Evolutionary conservation across 2,329 filamentous ascomycete genomes (phyloP).

Genomic region (Metarhizium humberi): DNA sequence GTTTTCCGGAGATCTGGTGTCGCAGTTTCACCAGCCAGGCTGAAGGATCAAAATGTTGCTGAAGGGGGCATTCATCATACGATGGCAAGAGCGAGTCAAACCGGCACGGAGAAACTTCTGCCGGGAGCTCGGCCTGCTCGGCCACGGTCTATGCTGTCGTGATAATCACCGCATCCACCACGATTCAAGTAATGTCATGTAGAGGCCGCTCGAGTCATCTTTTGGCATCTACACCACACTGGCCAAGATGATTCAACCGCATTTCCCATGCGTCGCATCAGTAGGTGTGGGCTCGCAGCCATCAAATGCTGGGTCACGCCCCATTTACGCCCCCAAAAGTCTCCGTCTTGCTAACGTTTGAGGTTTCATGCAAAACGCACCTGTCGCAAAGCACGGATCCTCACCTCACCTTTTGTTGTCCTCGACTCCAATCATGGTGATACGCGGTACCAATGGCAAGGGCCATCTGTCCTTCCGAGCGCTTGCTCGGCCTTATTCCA

Average conservation of each 20-base stretch:
- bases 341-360: constrained; percentile 26
- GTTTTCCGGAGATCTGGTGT: background rate
- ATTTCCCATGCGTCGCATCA: background rate
- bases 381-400: background rate
- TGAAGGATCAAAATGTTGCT: background rate
- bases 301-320: background rate
- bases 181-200: background rate
- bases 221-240: background rate
- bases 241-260: background rate
- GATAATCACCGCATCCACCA: background rate
- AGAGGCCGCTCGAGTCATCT: background rate
- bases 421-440: background rate
- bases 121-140: background rate
- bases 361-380: constrained; percentile 37
- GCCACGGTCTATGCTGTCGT: background rate
- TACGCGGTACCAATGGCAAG: background rate
- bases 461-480: background rate
- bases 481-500: background rate
- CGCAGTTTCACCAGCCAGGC: no score
- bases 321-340: constrained; percentile 4
- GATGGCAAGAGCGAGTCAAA: background rate
- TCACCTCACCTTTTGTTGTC: background rate
- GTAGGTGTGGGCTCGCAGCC: background rate
- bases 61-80: background rate
- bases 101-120: background rate